These are phyloP conservation scores for Nannizzia gypsea DNA, from an alignment of 2,329 filamentous ascomycete genomes.

Conservation along the genomic window DNA sequence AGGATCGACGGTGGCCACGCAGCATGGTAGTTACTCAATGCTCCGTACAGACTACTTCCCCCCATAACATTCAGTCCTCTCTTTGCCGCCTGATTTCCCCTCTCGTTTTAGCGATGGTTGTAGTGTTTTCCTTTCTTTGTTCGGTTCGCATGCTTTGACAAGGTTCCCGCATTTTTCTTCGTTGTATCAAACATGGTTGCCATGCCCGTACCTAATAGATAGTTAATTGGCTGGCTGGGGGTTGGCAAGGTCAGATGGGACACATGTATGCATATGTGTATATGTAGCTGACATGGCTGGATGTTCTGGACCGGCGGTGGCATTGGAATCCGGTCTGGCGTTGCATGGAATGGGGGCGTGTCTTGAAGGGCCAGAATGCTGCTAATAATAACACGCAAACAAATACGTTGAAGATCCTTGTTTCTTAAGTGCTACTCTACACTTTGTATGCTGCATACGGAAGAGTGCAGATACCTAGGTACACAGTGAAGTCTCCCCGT, in stretches of 20 bases:
- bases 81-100: neutral
- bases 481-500: too few species aligned
- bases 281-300: neutral
- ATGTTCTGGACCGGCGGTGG: neutral
- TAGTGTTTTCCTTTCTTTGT: neutral
- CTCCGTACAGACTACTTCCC: too few species aligned
- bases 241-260: neutral
- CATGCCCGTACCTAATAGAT: neutral
- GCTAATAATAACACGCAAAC: neutral
- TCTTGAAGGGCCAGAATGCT: neutral
- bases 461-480: too few species aligned
- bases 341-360: neutral
- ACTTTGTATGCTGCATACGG: too few species aligned
- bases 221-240: neutral
- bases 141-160: neutral
- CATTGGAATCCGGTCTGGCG: neutral
- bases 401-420: neutral
- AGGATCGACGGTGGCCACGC: conserved; percentile 44
- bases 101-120: neutral
- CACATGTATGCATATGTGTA: neutral
- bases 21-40: conserved; percentile 36
- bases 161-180: neutral
- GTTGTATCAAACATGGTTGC: neutral
- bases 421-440: neutral
- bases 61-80: neutral